Base-by-base conservation (phyloP, 805 yeast genomes). In the Nakazawaea wyomingensis region DNA sequence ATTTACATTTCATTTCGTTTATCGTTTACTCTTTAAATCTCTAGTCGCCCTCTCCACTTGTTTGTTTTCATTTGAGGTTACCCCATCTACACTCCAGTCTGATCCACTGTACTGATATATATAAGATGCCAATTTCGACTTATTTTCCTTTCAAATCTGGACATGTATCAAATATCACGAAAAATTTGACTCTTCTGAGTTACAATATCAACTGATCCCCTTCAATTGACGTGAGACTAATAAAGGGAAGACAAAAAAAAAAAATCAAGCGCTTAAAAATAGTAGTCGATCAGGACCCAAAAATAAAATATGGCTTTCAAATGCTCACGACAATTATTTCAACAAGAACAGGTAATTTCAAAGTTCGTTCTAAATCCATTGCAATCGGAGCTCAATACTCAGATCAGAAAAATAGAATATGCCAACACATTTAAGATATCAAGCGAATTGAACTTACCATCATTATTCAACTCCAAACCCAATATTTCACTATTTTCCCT, bases 401-500 rank as follows among this genome's bases (percentile, higher is more conserved):
- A 17, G 21, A 19, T 32, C 35, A 32, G 16, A n/a, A 4, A 32
- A 32, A 14, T 2, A 17, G 22, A 28, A 11, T 28, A 39, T 17
- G 33, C 32, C 7, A 37, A 27, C 22, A 22, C 42, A 2, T 17
- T 24, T 8, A 32, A 39, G 6, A 11, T 39, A n/a, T 31, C 36
- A 4, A 16, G 21, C 9, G 43, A 40, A 11, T 19, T 33, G 27
- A 31, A 38, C 35, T 30, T 38, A 18, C 36, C 39, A 3, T 41
- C 44, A 13, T 20, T 41, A n/a, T 36, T 42, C 33, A 31, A 36
- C 22, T 10, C 29, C n/a, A 37, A 24, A 18, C 47, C 47, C 10
- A 44, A 44, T 30, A 39, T 44, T 10, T 37, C 43, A 5, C 36
- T 17, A 11, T 26, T 44, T n/a, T 17, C 43, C 3, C 28, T 44